phyloP scores from a whole-genome alignment of 305 asterid genomes.

The Fraxinus platypoda region DNA sequence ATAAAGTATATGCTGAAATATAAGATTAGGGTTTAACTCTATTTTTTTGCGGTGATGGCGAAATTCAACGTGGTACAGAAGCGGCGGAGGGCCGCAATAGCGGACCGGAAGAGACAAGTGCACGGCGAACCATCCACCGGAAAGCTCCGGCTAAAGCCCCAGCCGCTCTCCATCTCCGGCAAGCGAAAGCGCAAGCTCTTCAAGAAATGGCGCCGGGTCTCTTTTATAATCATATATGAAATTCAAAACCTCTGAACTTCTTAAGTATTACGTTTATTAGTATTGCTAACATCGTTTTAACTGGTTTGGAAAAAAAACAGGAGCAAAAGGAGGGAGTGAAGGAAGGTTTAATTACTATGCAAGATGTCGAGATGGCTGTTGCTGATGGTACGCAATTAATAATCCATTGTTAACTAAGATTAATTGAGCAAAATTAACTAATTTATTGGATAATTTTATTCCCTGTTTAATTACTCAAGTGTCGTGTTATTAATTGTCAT shows the following conservation, averaged over 20 bases:
- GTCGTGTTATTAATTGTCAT: not conserved
- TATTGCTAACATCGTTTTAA: not conserved
- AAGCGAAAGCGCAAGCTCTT: conserved; percentile 86
- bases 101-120: conserved; percentile 50
- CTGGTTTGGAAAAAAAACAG: conserved; percentile 31
- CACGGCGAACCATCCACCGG: conserved; percentile 63
- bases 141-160: conserved; percentile 56
- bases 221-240: not conserved
- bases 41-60: conserved; percentile 37
- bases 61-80: conserved; percentile 67
- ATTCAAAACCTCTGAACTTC: not conserved
- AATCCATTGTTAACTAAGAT: not conserved
- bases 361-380: conserved; percentile 84
- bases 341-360: conserved; percentile 67
- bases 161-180: conserved; percentile 72
- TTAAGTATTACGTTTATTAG: not conserved
- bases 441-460: not conserved
- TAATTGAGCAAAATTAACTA: conserved; percentile 5
- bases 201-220: conserved; percentile 87
- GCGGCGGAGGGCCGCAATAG: conserved; percentile 55
- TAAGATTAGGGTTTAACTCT: not conserved
- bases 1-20: not conserved
- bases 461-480: not conserved
- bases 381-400: conserved; percentile 44
- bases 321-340: conserved; percentile 77